Conservation (phyloP, 441 rosid species). For the Dalechampia spathulata region DNA sequence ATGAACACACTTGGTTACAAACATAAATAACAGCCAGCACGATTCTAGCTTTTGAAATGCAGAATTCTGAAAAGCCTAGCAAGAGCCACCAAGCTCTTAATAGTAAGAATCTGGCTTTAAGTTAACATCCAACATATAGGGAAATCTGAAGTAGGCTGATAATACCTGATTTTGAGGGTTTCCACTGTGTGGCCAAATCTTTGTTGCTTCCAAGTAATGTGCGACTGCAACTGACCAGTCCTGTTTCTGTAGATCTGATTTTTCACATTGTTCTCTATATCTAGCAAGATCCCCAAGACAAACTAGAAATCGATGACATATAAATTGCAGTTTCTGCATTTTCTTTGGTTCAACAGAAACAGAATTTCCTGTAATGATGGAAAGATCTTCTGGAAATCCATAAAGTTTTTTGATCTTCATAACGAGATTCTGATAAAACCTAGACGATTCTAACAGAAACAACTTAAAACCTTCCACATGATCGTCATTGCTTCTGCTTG, state of each 20-base stretch:
- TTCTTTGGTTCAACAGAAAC: conserved; percentile 30
- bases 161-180: conserved; percentile 94
- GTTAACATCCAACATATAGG: no score
- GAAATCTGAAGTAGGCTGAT: not conserved
- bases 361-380: conserved; percentile 14
- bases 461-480: conserved; percentile 47
- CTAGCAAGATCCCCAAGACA: conserved; percentile 95
- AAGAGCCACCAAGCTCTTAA: conserved; percentile 8
- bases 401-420: conserved; percentile 34
- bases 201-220: conserved; percentile 66
- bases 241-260: conserved; percentile 26
- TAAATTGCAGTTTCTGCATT: conserved; percentile 44
- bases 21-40: not conserved
- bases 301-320: conserved; percentile 72
- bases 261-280: conserved; percentile 65
- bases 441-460: conserved; percentile 53
- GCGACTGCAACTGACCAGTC: conserved; percentile 80
- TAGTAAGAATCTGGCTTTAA: conserved; percentile 8
- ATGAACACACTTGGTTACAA: conserved; percentile 7
- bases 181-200: conserved; percentile 79
- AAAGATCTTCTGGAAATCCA: conserved; percentile 41
- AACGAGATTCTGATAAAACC: conserved; percentile 49
- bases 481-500: conserved; percentile 21
- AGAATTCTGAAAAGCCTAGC: no score
- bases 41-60: conserved; percentile 1